Base-by-base conservation (phyloP, 2,329 filamentous ascomycete genomes). In the Canariomyces notabilis region DNA sequence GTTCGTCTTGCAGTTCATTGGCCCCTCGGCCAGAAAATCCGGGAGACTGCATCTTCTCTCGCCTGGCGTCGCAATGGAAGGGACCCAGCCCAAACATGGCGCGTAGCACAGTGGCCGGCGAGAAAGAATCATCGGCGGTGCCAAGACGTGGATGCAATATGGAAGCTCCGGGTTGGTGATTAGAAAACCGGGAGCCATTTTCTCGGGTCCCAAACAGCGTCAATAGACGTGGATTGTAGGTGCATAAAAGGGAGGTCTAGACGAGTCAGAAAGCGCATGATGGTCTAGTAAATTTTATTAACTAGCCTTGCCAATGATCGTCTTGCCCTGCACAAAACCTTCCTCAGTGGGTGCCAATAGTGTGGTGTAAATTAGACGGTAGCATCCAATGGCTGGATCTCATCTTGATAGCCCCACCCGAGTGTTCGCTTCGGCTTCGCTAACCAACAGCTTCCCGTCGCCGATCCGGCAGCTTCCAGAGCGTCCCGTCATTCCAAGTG, bases 391-490 rank as follows among this genome's bases (percentile, higher is more conserved):
- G 16, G 20, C 31, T 7, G 6, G 26, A 29, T 14, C 26, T 7
- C 26, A 29, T 14, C 14, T 7, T 26, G 31, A 16, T 37, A 22
- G 20, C 1, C 14, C 16, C 6, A n/a, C 14, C 9, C 33, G 23
- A 32, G 21, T 19, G 37, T 34, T 31, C 20, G 6, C 39, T 22
- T 12, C 34, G 20, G 19, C 36, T 29, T 36, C 19, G 29, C 23
- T 6, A 20, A 18, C 16, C 35, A 34, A 39, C 16, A 37, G 9
- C 20, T 45, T 21, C 5, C 41, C 33, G 33, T 35, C 35, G 50
- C 48, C 48, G 51, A 53, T 53, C 51, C 48, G 51, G 51, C 43
- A 45, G 45, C 46, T 51, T 40, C 45, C 45, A 36, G 23, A 12
- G 35, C 12, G 11, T 4, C 37, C 23, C 26, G 9, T 12, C 19